These are phyloP conservation scores for Pichia ethanolica DNA, from an alignment of 805 yeast species.

Conservation along the genomic window DNA sequence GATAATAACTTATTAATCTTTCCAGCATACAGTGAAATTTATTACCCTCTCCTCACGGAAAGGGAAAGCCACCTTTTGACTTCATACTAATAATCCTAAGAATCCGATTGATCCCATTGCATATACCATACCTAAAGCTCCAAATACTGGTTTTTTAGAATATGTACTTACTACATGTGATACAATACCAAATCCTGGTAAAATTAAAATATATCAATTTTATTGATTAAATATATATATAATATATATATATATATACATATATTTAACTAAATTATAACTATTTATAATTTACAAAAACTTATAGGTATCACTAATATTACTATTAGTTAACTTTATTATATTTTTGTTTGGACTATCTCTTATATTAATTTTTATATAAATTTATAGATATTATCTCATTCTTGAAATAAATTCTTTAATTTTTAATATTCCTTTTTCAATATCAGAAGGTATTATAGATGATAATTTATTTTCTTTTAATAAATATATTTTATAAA, in stretches of 20 bases:
- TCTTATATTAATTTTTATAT: neutral
- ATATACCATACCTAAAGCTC: conserved; percentile 8
- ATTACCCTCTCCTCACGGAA: neutral
- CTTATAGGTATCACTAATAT: neutral
- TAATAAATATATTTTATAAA: neutral
- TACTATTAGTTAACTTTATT: neutral
- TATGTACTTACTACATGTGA: conserved; percentile 7
- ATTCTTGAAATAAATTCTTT: neutral
- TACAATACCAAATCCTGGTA: conserved; percentile 4
- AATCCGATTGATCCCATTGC: conserved; percentile 12
- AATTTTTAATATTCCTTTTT: neutral
- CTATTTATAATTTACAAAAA: neutral
- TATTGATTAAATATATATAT: neutral
- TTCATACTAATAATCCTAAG: conserved; percentile 12
- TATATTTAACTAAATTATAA: neutral
- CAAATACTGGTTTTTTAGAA: conserved; percentile 8
- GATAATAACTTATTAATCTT: conserved; percentile 3
- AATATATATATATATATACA: neutral
- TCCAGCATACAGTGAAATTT: conserved; percentile 7
- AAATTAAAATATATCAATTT: neutral
- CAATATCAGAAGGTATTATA: neutral
- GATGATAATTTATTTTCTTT: neutral
- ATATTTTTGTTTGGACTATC: neutral
- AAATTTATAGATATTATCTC: neutral
- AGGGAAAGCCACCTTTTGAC: conserved; percentile 6